phyloP scores from a whole-genome alignment of 306 rosid genomes.

The Cucurbita argyrosperma region DNA sequence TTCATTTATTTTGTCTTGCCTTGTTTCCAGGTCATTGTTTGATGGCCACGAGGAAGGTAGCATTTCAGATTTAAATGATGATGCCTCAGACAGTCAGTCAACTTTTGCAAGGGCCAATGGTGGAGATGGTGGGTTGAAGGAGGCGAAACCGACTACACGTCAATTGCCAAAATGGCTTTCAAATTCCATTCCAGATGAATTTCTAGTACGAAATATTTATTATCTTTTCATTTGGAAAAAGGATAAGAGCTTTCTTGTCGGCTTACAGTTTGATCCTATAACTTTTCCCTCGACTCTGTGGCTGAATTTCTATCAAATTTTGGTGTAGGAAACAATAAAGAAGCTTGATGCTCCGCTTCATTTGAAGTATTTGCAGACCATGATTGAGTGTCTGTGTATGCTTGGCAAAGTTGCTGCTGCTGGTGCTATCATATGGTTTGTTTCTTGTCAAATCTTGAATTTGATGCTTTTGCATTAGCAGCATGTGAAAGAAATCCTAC shows the following conservation, averaged over 20 bases:
- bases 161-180: constrained; percentile 92
- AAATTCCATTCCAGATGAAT: constrained; percentile 89
- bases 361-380: constrained; percentile 87
- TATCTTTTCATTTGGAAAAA: neutral
- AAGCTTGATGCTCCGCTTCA: constrained; percentile 83
- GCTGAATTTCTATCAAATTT: constrained; percentile 21
- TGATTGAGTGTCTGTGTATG: constrained; percentile 96
- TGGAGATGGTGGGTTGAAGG: constrained; percentile 37
- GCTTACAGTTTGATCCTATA: neutral
- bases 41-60: constrained; percentile 78
- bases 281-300: constrained; percentile 7
- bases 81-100: constrained; percentile 40
- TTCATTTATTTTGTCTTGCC: neutral
- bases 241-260: neutral
- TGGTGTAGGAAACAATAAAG: constrained; percentile 66
- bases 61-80: constrained; percentile 39
- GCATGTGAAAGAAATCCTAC: neutral
- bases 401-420: constrained; percentile 98
- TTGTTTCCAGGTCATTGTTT: constrained; percentile 50
- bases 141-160: constrained; percentile 28
- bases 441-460: constrained; percentile 10
- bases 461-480: neutral
- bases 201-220: constrained; percentile 55
- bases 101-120: constrained; percentile 37
- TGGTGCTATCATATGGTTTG: constrained; percentile 96